Evolutionary conservation across 2,329 filamentous ascomycete species (phyloP).

Genomic region (Alternaria metachromatica): DNA sequence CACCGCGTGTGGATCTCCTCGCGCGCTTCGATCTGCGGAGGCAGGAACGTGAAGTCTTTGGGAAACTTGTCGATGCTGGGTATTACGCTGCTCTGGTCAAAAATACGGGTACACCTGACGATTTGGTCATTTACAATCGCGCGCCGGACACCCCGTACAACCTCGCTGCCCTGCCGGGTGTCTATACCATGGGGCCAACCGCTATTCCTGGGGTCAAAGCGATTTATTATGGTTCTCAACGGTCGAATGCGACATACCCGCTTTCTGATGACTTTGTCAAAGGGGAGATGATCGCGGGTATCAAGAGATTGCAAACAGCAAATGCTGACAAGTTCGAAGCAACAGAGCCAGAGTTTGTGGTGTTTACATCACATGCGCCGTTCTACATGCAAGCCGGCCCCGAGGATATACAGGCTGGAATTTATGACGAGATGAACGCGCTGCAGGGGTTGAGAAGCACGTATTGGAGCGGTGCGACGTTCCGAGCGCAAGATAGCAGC

Average conservation of each 20-base stretch:
- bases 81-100: constrained; percentile 52
- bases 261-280: constrained; percentile 27
- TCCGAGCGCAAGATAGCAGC: constrained; percentile 24
- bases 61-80: constrained; percentile 45
- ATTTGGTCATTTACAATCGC: background rate
- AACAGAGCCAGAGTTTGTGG: background rate
- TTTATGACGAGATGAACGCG: constrained; percentile 31
- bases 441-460: constrained; percentile 29
- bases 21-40: constrained; percentile 45
- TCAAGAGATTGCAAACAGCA: constrained; percentile 10
- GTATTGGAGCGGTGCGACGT: constrained; percentile 31
- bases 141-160: background rate
- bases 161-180: background rate
- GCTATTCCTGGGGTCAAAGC: background rate
- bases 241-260: background rate
- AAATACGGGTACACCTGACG: constrained; percentile 48
- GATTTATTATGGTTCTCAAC: background rate
- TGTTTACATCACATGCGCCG: background rate
- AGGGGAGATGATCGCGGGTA: constrained; percentile 10
- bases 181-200: background rate
- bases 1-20: constrained; percentile 49
- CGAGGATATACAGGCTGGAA: constrained; percentile 9
- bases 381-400: background rate
- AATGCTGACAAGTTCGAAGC: constrained; percentile 18
- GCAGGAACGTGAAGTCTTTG: constrained; percentile 48